Percentiles rank a stretch among this genome's conserved stretches.
phyloP scores from a whole-genome alignment of 2,329 filamentous ascomycete species.

The Geosmithia morbida region DNA sequence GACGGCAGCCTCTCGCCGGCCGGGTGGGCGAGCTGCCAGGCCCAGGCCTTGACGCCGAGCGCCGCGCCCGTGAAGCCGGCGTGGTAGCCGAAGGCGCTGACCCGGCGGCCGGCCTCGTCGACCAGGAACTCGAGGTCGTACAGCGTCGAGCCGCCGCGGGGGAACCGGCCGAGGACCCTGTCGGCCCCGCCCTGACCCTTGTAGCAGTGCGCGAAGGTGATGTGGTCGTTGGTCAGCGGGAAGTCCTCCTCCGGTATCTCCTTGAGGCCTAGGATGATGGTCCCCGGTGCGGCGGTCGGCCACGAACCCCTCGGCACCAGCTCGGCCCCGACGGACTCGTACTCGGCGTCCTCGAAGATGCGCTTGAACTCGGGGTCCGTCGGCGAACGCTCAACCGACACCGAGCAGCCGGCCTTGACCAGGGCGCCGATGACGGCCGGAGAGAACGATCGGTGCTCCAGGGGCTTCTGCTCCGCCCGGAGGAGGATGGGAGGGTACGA shows the following conservation, averaged over 20 bases:
- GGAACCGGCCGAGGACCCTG: slow-evolving; percentile 3
- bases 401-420: slow-evolving; percentile 52
- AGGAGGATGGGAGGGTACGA: slow-evolving; percentile 28
- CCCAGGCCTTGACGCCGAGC: slow-evolving; percentile 67
- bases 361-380: slow-evolving; percentile 37
- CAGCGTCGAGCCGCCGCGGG: slow-evolving; percentile 45
- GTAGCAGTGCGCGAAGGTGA: slow-evolving; percentile 23
- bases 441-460: slow-evolving; percentile 33
- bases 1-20: neutral
- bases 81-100: slow-evolving; percentile 59
- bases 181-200: slow-evolving; percentile 71
- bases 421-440: slow-evolving; percentile 35
- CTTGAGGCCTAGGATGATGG: slow-evolving; percentile 65
- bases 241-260: slow-evolving; percentile 59
- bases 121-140: slow-evolving; percentile 80
- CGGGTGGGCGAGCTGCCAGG: slow-evolving; percentile 13
- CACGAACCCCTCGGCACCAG: slow-evolving; percentile 54
- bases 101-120: slow-evolving; percentile 54
- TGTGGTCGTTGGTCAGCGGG: slow-evolving; percentile 13
- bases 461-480: slow-evolving; percentile 44
- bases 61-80: slow-evolving; percentile 66
- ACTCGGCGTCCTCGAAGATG: slow-evolving; percentile 50
- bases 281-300: slow-evolving; percentile 50
- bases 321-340: slow-evolving; percentile 45
- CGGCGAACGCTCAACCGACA: slow-evolving; percentile 46